These are phyloP conservation scores for Tricholoma flavovirens DNA, from an alignment of 768 basidiomycete species.

Conservation along the genomic window DNA sequence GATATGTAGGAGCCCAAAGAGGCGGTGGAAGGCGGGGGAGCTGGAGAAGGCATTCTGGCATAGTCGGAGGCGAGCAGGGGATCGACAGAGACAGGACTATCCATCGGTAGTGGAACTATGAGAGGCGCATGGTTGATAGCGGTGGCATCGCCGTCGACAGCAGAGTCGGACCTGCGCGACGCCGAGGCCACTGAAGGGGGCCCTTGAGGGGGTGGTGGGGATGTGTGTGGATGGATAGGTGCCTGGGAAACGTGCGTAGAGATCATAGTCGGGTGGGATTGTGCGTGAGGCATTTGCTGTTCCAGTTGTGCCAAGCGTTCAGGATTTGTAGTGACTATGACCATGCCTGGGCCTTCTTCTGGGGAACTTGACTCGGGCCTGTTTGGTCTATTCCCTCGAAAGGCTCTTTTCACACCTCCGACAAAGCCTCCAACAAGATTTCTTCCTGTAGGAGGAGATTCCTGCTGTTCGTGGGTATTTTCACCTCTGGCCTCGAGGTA, in stretches of 20 bases:
- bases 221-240: background rate
- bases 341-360: background rate
- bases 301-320: background rate
- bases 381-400: constrained; percentile 1
- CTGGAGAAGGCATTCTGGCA: constrained; percentile 27
- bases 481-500: constrained; percentile 5
- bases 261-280: background rate
- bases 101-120: constrained; percentile 3
- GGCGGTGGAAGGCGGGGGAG: constrained; percentile 14
- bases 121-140: constrained; percentile 8
- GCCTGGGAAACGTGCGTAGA: background rate
- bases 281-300: background rate
- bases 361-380: constrained; percentile 1
- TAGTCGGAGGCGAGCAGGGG: constrained; percentile 28
- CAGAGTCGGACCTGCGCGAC: constrained; percentile 5
- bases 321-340: background rate
- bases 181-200: constrained; percentile 1
- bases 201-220: background rate
- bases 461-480: background rate
- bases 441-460: background rate
- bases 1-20: constrained; percentile 24
- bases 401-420: constrained; percentile 9
- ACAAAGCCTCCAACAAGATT: constrained; percentile 8
- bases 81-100: constrained; percentile 21
- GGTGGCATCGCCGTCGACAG: constrained; percentile 9